Percentiles rank a stretch among this genome's conserved stretches.
Conservation (phyloP, 257 asterid species). For the Solanum sitiens region DNA sequence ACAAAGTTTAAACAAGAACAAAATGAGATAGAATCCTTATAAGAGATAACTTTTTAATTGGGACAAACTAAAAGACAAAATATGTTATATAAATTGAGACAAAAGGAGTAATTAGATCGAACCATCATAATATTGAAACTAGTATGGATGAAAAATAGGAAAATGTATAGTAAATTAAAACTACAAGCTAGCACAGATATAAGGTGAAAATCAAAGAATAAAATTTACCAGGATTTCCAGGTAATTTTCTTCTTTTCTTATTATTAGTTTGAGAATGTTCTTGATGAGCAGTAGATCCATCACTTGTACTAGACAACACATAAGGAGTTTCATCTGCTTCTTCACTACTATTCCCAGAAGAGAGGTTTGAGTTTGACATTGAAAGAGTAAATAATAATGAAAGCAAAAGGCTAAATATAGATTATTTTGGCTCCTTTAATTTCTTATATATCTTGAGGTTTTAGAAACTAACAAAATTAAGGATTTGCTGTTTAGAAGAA, state of each 20-base stretch:
- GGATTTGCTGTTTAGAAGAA: background rate
- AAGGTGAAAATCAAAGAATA: background rate
- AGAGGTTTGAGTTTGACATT: background rate
- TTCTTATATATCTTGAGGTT: background rate
- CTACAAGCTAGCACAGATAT: background rate
- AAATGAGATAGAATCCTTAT: background rate
- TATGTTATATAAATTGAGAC: background rate
- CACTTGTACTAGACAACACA: background rate
- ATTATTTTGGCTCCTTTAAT: background rate
- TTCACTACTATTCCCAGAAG: background rate
- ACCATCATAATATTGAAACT: background rate
- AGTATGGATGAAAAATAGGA: background rate
- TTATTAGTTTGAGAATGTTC: background rate
- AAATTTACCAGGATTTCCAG: slow-evolving; percentile 11
- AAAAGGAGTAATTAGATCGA: background rate
- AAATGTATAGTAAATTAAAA: background rate
- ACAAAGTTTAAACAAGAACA: background rate
- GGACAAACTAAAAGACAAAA: background rate
- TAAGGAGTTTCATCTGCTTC: background rate
- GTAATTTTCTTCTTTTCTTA: slow-evolving; percentile 4
- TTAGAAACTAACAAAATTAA: background rate
- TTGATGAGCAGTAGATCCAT: background rate
- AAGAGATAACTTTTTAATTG: background rate
- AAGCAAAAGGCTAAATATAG: background rate
- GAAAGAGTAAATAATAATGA: background rate